Evolutionary conservation across 495 filamentous ascomycete species (phyloP).

Genomic region (Margaritispora aquatica): DNA sequence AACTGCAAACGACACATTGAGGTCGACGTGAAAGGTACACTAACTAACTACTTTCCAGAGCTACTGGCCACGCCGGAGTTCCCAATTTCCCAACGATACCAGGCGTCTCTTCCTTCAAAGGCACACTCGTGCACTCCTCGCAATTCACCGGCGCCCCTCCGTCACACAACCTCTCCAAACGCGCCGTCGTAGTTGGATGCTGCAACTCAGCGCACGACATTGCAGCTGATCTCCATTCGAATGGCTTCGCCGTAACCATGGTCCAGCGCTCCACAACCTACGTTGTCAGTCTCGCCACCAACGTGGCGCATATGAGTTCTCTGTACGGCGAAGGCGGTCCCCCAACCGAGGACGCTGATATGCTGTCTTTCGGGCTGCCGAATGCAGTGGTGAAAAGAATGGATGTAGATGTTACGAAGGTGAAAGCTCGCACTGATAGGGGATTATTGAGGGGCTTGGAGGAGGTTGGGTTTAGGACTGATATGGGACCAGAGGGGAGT

Average conservation of each 20-base stretch:
- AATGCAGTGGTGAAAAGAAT: constrained; percentile 44
- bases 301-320: constrained; percentile 24
- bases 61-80: constrained; percentile 61
- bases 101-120: constrained; percentile 47
- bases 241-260: constrained; percentile 79
- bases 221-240: constrained; percentile 73
- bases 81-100: constrained; percentile 44
- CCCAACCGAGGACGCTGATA: constrained; percentile 56
- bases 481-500: constrained; percentile 56
- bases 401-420: constrained; percentile 37
- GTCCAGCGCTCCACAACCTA: constrained; percentile 72
- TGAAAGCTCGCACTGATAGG: constrained; percentile 42
- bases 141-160: constrained; percentile 48
- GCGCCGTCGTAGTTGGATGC: constrained; percentile 69
- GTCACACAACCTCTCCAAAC: constrained; percentile 43
- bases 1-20: too few relatives aligned
- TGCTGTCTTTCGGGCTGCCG: constrained; percentile 45
- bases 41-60: constrained; percentile 15
- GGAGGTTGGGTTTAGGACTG: constrained; percentile 55
- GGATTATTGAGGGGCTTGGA: constrained; percentile 43
- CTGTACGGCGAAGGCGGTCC: constrained; percentile 60
- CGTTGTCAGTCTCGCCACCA: constrained; percentile 54
- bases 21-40: too few relatives aligned
- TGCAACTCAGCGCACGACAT: constrained; percentile 84
- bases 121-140: constrained; percentile 63